These are phyloP conservation scores for Coemansia sp. DNA, from an alignment of 192 early-diverging fungal species.

Conservation along the genomic window DNA sequence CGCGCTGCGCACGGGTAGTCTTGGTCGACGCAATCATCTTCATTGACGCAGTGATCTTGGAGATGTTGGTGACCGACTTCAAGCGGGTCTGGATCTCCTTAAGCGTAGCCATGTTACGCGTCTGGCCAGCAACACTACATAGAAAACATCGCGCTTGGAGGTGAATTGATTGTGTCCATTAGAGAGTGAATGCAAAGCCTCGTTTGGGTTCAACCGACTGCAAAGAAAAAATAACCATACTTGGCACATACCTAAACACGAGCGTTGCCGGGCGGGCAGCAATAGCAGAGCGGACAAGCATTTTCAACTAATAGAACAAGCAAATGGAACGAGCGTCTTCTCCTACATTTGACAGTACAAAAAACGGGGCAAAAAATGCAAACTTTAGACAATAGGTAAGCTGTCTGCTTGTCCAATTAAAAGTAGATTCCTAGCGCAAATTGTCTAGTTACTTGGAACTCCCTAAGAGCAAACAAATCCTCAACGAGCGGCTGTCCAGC, in stretches of 20 bases:
- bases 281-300: conserved; percentile 51
- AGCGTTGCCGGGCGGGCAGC: conserved; percentile 41
- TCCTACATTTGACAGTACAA: conserved; percentile 3
- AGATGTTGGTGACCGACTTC: conserved; percentile 97
- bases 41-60: conserved; percentile 99
- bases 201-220: neutral
- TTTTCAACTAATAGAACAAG: conserved; percentile 17
- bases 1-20: conserved; percentile 79
- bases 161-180: no score
- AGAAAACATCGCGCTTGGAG: neutral
- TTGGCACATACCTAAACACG: conserved; percentile 33
- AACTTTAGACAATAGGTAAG: neutral
- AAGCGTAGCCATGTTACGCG: conserved; percentile 92
- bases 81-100: conserved; percentile 93
- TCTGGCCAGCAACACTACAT: conserved; percentile 64
- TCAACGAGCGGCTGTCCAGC: no score
- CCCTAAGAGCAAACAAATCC: no score
- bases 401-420: neutral
- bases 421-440: no score
- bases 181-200: no score
- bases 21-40: conserved; percentile 99
- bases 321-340: neutral
- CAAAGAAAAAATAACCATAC: neutral
- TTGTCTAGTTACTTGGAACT: no score
- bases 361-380: neutral